A percentile compares a stretch with the other conserved stretches of the same genome.
These are phyloP conservation scores for Draba incana DNA, from an alignment of 345 rosid genomes.

Conservation along the genomic window DNA sequence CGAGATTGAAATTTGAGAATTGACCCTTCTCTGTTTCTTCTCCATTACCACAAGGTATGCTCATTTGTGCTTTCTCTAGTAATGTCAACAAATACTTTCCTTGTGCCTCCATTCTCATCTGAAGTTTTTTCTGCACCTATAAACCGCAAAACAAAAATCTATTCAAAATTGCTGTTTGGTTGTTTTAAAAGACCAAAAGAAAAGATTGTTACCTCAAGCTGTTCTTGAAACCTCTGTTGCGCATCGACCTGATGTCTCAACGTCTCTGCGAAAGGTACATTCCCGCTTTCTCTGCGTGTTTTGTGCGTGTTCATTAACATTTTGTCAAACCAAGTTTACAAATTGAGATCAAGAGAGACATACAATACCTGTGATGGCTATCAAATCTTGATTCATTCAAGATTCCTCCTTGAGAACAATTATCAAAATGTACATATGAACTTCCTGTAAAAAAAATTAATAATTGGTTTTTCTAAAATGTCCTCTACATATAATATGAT, in stretches of 20 bases:
- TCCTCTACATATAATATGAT: not conserved
- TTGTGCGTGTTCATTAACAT: conserved; percentile 1
- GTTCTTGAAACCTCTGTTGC: conserved; percentile 61
- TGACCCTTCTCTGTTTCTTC: conserved; percentile 42
- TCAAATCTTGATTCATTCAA: conserved; percentile 45
- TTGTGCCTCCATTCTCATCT: conserved; percentile 90
- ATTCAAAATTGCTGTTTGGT: not conserved
- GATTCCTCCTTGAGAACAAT: conserved; percentile 39
- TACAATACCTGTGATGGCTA: conserved; percentile 45
- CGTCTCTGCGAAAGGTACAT: conserved; percentile 53
- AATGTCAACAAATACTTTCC: conserved; percentile 77
- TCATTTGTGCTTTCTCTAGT: conserved; percentile 77
- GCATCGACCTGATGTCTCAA: conserved; percentile 59
- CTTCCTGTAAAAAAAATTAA: conserved; percentile 32
- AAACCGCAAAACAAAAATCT: not conserved
- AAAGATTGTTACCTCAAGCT: conserved; percentile 61
- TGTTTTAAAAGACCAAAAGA: not conserved
- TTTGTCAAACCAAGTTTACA: conserved; percentile 21
- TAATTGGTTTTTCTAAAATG: not conserved
- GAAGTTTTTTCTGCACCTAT: conserved; percentile 72
- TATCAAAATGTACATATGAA: conserved; percentile 51
- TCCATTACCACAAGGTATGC: conserved; percentile 42
- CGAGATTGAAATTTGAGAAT: conserved; percentile 52
- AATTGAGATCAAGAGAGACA: conserved; percentile 4
- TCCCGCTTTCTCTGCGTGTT: conserved; percentile 40